Percentiles rank a stretch among this genome's conserved stretches.
These are phyloP conservation scores for Pseudozyma pruni DNA, from an alignment of 1,284 basidiomycete genomes.

Conservation along the genomic window DNA sequence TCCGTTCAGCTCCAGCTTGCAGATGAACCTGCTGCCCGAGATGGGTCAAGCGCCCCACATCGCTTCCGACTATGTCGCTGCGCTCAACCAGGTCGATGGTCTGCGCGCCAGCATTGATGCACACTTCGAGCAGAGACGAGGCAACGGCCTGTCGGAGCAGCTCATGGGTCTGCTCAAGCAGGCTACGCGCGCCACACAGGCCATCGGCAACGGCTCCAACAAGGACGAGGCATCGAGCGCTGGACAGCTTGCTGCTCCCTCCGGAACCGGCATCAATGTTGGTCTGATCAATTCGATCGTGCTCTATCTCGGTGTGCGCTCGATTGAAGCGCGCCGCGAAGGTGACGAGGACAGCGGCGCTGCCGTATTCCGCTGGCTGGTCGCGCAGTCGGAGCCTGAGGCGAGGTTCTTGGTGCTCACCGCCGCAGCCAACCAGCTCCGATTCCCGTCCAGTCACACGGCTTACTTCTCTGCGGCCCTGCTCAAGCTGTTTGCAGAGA, in stretches of 20 bases:
- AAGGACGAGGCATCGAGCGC: constrained; percentile 21
- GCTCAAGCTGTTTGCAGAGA: constrained; percentile 80
- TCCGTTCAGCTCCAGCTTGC: constrained; percentile 73
- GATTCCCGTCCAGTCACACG: constrained; percentile 70
- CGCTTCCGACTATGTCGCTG: constrained; percentile 86
- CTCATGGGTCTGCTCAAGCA: constrained; percentile 26
- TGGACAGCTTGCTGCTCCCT: constrained; percentile 29
- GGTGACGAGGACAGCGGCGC: constrained; percentile 82
- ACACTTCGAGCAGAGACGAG: constrained; percentile 31
- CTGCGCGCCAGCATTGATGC: constrained; percentile 36
- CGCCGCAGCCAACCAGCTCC: constrained; percentile 89
- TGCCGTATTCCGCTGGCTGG: constrained; percentile 77
- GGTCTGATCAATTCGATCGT: constrained; percentile 90
- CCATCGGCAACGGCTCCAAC: constrained; percentile 9
- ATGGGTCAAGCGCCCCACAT: constrained; percentile 90
- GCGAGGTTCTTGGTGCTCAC: constrained; percentile 95
- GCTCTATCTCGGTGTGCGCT: constrained; percentile 90
- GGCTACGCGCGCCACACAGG: constrained; percentile 1
- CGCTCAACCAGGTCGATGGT: constrained; percentile 75
- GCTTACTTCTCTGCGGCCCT: constrained; percentile 86
- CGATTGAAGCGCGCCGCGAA: constrained; percentile 74
- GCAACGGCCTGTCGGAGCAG: constrained; percentile 23
- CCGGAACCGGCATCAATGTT: constrained; percentile 81
- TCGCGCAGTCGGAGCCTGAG: constrained; percentile 86
- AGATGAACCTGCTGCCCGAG: constrained; percentile 78